phyloP scores from a whole-genome alignment of 169 alveolate genomes.

The Plasmodium knowlesi region DNA sequence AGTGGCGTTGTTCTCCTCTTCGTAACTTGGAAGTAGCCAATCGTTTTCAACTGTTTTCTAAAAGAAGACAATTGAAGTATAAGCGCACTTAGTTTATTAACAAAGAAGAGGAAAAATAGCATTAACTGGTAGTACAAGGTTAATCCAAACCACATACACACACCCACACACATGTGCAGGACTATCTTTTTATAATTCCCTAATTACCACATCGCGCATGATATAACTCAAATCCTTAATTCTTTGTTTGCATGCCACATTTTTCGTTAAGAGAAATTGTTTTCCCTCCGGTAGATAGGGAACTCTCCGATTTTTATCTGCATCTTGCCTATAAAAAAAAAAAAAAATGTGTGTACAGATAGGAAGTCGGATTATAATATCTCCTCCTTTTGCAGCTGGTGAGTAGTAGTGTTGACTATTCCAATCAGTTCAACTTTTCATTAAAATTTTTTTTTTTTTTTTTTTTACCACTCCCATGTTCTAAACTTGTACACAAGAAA shows the following conservation, averaged over 20 bases:
- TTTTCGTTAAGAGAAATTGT: slow-evolving; percentile 75
- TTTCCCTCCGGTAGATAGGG: slow-evolving; percentile 76
- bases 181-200: background rate
- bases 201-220: slow-evolving; percentile 45
- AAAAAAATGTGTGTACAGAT: background rate
- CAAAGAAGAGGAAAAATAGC: slow-evolving; percentile 2
- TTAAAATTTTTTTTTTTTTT: background rate
- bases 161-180: slow-evolving; percentile 1
- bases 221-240: slow-evolving; percentile 67
- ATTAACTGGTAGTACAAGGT: background rate
- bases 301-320: slow-evolving; percentile 67
- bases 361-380: background rate
- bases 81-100: background rate
- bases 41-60: slow-evolving; percentile 65
- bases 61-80: background rate
- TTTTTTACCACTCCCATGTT: slow-evolving; percentile 81
- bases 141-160: background rate
- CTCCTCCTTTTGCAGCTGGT: background rate
- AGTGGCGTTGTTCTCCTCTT: slow-evolving; percentile 61
- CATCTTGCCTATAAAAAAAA: slow-evolving; percentile 43
- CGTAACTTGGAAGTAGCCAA: slow-evolving; percentile 58
- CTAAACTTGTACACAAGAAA: slow-evolving; percentile 77
- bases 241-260: slow-evolving; percentile 77
- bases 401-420: background rate
- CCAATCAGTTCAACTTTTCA: background rate